Evolutionary conservation across 106 monocot species (phyloP).

Genomic region (Dendrobium nobile): DNA sequence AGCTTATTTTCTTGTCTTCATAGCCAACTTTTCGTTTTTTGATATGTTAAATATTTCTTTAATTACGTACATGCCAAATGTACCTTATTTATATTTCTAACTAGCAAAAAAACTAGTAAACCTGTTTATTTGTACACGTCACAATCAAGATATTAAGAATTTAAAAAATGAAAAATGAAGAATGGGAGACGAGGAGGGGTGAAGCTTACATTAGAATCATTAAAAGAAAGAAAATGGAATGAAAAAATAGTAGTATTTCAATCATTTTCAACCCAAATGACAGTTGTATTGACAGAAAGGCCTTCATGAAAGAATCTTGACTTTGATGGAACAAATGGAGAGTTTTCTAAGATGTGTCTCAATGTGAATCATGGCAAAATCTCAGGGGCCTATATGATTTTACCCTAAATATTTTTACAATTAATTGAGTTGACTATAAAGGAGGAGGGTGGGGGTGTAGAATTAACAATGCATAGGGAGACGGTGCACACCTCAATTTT

Average conservation of each 20-base stretch:
- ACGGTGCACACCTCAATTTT: conserved; percentile 45
- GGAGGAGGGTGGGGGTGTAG: not conserved
- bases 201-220: not conserved
- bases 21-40: no score
- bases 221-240: not conserved
- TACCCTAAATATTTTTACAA: not conserved
- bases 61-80: not conserved
- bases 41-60: no score
- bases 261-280: not conserved
- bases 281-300: not conserved
- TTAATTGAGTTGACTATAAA: not conserved
- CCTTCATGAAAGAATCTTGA: not conserved
- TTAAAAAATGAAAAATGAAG: not conserved
- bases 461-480: not conserved
- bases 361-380: not conserved
- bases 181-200: not conserved
- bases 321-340: not conserved
- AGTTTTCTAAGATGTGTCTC: not conserved
- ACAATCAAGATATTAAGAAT: not conserved
- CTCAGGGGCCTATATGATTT: no score
- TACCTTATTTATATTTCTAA: not conserved
- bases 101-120: not conserved
- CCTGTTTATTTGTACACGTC: not conserved
- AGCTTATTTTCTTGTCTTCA: no score
- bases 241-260: not conserved